Evolutionary conservation across 495 filamentous ascomycete genomes (phyloP).

Genomic region (Penicillium manginii): DNA sequence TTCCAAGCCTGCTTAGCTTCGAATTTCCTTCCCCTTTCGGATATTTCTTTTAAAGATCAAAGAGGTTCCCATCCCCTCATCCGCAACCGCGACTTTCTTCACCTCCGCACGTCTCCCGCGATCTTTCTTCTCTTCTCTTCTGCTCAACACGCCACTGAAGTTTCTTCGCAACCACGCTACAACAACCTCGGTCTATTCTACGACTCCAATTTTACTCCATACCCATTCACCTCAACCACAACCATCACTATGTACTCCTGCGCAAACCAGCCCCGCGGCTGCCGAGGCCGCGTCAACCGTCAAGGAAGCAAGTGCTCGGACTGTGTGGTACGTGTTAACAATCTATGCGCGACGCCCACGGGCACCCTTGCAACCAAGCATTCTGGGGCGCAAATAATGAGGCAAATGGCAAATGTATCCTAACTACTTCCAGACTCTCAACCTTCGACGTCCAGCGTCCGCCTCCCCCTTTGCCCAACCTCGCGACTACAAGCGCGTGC

Average conservation of each 20-base stretch:
- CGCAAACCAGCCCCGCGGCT: constrained; percentile 55
- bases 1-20: constrained; percentile 15
- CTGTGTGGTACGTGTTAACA: constrained; percentile 49
- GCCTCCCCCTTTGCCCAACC: constrained; percentile 50
- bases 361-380: not conserved
- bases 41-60: constrained; percentile 16
- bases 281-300: constrained; percentile 52
- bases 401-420: constrained; percentile 5
- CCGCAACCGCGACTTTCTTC: not conserved
- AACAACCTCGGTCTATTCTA: too few species aligned
- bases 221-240: too few species aligned
- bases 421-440: constrained; percentile 38
- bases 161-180: not conserved
- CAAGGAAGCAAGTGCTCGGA: constrained; percentile 50
- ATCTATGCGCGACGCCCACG: not conserved
- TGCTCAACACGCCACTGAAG: not conserved
- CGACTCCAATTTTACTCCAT: not conserved
- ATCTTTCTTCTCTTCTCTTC: constrained; percentile 7
- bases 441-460: constrained; percentile 47
- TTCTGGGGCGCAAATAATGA: not conserved
- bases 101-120: not conserved
- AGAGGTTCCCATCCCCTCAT: not conserved
- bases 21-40: constrained; percentile 16
- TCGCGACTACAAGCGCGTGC: constrained; percentile 44
- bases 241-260: constrained; percentile 49